Evolutionary conservation across 2,329 filamentous ascomycete species (phyloP).

Genomic region (Pestalotiopsis sp.): DNA sequence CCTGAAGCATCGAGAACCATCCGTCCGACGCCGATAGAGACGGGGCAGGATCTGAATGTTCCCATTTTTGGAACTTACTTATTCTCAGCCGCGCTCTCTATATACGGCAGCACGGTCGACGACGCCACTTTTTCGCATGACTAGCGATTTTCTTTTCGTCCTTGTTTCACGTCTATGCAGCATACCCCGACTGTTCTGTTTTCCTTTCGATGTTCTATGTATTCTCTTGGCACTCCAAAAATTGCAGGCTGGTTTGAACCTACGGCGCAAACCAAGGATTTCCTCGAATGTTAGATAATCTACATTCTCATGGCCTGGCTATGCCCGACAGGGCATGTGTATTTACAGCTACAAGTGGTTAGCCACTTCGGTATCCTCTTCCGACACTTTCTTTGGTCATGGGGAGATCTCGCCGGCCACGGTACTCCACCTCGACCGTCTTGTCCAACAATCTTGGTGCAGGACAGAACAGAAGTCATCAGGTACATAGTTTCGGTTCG

Average conservation of each 20-base stretch:
- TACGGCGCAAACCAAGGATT: constrained; percentile 2
- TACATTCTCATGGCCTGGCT: constrained; percentile 8
- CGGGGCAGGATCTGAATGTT: constrained; percentile 14
- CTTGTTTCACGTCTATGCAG: constrained; percentile 25
- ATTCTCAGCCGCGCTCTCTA: constrained; percentile 2
- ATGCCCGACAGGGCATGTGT: not conserved
- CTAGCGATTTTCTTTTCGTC: constrained; percentile 22
- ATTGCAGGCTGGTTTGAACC: not conserved
- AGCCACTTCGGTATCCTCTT: not conserved
- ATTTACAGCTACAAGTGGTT: not conserved
- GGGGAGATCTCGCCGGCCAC: too few relatives aligned
- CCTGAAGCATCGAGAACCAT: constrained; percentile 56
- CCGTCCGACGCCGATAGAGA: constrained; percentile 38
- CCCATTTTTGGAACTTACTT: constrained; percentile 18
- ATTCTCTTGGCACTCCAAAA: constrained; percentile 10
- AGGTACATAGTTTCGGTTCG: too few relatives aligned
- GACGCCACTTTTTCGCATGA: constrained; percentile 17
- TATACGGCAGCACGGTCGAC: not conserved
- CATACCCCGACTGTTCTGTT: constrained; percentile 26
- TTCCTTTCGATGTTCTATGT: constrained; percentile 13
- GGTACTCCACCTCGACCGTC: too few relatives aligned
- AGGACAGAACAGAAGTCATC: too few relatives aligned
- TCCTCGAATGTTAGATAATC: constrained; percentile 5
- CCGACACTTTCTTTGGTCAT: not conserved
- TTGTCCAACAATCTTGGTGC: too few relatives aligned